Evolutionary conservation across 1,139 yeast genomes (phyloP).

Genomic region (Suhomyces choctaworum): DNA sequence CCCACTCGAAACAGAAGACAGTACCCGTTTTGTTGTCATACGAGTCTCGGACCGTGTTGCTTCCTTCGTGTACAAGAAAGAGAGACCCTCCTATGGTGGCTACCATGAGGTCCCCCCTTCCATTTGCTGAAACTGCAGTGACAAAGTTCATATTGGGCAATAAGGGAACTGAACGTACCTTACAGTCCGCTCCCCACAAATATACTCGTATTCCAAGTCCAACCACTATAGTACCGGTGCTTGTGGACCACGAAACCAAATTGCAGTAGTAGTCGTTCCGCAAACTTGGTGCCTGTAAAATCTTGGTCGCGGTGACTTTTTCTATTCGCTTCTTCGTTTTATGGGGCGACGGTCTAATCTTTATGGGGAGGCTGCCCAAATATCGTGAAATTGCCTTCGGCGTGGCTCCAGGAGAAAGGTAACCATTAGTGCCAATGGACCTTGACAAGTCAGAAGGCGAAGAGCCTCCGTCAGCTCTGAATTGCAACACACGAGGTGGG

Average conservation of each 20-base stretch:
- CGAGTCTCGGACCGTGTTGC: slow-evolving; percentile 25
- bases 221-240: slow-evolving; percentile 58
- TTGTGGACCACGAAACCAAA: slow-evolving; percentile 70
- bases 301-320: no score
- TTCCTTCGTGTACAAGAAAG: slow-evolving; percentile 23
- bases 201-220: slow-evolving; percentile 65
- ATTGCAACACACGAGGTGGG: no score
- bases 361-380: background rate
- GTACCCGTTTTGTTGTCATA: slow-evolving; percentile 34
- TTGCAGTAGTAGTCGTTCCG: slow-evolving; percentile 82
- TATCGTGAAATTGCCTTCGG: background rate
- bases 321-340: no score
- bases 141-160: slow-evolving; percentile 38
- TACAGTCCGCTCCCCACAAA: slow-evolving; percentile 61
- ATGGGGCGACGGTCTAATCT: background rate
- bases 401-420: no score
- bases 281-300: slow-evolving; percentile 73
- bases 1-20: slow-evolving; percentile 67
- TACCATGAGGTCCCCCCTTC: slow-evolving; percentile 49
- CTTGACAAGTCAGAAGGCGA: no score
- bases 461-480: no score
- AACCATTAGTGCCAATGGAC: no score
- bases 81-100: slow-evolving; percentile 46
- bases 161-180: slow-evolving; percentile 38
- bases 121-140: slow-evolving; percentile 60